A percentile compares a stretch with the other conserved stretches of the same genome.
phyloP scores from a whole-genome alignment of 352 stramenopile genomes.

The Globisporangium ultimum region DNA sequence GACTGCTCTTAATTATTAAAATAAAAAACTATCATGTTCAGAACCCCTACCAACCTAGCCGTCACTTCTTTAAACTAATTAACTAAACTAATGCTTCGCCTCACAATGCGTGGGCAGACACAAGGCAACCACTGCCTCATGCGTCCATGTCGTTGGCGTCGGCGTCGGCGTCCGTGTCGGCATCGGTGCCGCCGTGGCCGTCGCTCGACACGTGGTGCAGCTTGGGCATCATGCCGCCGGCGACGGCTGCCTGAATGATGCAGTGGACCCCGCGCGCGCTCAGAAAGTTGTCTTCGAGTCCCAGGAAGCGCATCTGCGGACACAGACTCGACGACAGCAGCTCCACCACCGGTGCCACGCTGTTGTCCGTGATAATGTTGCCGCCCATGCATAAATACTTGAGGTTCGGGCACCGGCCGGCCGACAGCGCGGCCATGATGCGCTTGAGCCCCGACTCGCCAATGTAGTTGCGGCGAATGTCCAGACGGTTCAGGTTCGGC shows the following conservation, averaged over 20 bases:
- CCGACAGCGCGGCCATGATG: conserved; percentile 31
- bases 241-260: conserved; percentile 54
- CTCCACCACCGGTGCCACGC: conserved; percentile 40
- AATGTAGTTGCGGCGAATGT: conserved; percentile 72
- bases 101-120: too few species aligned
- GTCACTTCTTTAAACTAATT: background rate
- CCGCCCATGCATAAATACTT: conserved; percentile 75
- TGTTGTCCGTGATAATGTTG: conserved; percentile 82
- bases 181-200: conserved; percentile 14
- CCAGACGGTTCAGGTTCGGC: conserved; percentile 40
- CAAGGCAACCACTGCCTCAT: background rate
- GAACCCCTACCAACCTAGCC: too few species aligned
- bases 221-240: conserved; percentile 38
- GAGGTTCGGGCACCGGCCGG: conserved; percentile 25
- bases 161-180: background rate
- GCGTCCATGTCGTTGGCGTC: conserved; percentile 1
- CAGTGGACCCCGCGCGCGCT: conserved; percentile 54
- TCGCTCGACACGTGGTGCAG: conserved; percentile 52
- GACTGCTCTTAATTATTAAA: too few species aligned
- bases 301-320: conserved; percentile 60
- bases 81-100: background rate
- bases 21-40: too few species aligned
- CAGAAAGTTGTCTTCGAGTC: conserved; percentile 81
- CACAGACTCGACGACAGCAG: conserved; percentile 35
- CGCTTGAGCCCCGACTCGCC: conserved; percentile 51